Evolutionary conservation across 2,329 filamentous ascomycete genomes (phyloP).

Genomic region (Colletotrichum eleusines): DNA sequence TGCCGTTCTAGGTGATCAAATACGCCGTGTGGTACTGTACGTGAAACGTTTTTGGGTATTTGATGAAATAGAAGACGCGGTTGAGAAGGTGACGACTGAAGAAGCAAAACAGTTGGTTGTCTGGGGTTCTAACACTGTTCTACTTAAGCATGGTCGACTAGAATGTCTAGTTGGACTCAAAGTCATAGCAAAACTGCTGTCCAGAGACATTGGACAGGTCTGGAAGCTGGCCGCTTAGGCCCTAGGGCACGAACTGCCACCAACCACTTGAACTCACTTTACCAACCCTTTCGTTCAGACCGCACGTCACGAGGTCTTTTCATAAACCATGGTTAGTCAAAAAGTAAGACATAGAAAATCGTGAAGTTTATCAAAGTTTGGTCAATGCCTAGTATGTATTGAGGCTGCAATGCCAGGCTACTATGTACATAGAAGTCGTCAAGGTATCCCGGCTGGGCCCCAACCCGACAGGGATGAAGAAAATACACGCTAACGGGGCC

Average conservation of each 20-base stretch:
- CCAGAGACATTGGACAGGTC: neutral
- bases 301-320: no score
- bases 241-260: neutral
- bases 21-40: no score
- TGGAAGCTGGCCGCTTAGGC: neutral
- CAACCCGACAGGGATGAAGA: slow-evolving; percentile 7
- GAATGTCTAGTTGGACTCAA: neutral
- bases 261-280: neutral
- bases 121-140: neutral
- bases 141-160: neutral
- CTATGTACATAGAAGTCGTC: slow-evolving; percentile 36
- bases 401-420: slow-evolving; percentile 18
- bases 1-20: no score
- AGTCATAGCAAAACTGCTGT: neutral
- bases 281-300: neutral
- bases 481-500: slow-evolving; percentile 21
- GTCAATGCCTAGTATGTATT: slow-evolving; percentile 20
- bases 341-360: neutral
- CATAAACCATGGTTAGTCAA: neutral
- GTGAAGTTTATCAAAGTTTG: neutral
- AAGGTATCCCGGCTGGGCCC: neutral
- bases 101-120: neutral
- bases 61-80: neutral
- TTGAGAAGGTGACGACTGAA: neutral
- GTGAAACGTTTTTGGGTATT: neutral